These are phyloP conservation scores for Crucibulum laeve DNA, from an alignment of 768 basidiomycete species.

Conservation along the genomic window DNA sequence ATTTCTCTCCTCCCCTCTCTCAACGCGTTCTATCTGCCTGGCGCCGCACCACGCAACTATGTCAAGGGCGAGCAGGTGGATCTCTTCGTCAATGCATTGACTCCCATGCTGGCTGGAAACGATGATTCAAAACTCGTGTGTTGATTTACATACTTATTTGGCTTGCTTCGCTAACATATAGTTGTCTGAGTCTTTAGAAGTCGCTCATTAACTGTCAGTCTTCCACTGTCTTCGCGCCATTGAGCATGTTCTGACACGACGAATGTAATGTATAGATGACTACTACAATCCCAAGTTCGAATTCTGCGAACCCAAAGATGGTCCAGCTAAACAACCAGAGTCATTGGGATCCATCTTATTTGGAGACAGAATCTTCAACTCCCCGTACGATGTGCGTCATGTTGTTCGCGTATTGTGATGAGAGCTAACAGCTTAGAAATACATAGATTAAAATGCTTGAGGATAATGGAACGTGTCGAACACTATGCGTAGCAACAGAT, in stretches of 20 bases:
- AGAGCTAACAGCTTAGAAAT: background rate
- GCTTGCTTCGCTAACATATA: background rate
- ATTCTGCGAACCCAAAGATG: slow-evolving; percentile 80
- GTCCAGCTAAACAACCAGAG: slow-evolving; percentile 73
- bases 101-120: slow-evolving; percentile 71
- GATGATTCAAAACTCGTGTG: slow-evolving; percentile 74
- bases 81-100: slow-evolving; percentile 83
- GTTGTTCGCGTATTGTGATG: background rate
- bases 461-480: slow-evolving; percentile 70
- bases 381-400: slow-evolving; percentile 74
- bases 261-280: slow-evolving; percentile 79
- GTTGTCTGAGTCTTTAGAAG: slow-evolving; percentile 46
- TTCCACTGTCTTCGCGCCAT: background rate
- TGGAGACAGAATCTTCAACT: slow-evolving; percentile 91
- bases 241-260: slow-evolving; percentile 7
- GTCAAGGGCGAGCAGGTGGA: slow-evolving; percentile 66
- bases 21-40: slow-evolving; percentile 87
- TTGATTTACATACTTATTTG: slow-evolving; percentile 5
- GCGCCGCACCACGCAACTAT: slow-evolving; percentile 86
- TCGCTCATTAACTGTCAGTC: slow-evolving; percentile 82
- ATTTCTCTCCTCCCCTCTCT: slow-evolving; percentile 12
- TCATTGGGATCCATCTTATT: slow-evolving; percentile 93
- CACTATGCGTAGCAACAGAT: slow-evolving; percentile 54
- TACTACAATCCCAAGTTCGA: slow-evolving; percentile 86
- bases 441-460: slow-evolving; percentile 76